phyloP scores from a whole-genome alignment of 179 eudicot species.

The Spinacia oleracea region DNA sequence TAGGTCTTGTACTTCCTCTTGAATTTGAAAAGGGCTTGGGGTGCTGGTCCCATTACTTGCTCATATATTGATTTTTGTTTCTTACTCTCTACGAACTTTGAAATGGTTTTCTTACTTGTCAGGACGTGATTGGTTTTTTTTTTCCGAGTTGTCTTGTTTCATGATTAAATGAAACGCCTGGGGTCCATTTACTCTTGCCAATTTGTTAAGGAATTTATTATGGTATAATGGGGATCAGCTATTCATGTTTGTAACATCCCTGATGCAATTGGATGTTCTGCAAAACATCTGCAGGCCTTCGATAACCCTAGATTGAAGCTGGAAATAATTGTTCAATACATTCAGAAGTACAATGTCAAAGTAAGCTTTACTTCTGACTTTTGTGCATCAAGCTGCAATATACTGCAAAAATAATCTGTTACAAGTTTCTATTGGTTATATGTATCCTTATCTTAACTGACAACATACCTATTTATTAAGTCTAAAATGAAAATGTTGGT shows the following conservation, averaged over 20 bases:
- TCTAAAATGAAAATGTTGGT: neutral
- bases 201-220: neutral
- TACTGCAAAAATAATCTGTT: neutral
- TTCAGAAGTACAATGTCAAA: slow-evolving; percentile 76
- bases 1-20: neutral
- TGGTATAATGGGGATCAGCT: neutral
- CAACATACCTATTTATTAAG: neutral
- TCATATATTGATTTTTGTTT: neutral
- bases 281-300: slow-evolving; percentile 55
- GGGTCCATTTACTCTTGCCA: slow-evolving; percentile 9
- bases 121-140: neutral
- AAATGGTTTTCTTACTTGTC: neutral
- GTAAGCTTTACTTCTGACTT: slow-evolving; percentile 37
- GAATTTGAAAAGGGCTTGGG: neutral
- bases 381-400: neutral
- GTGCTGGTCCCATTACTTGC: neutral
- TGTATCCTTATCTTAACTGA: neutral
- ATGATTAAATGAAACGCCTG: slow-evolving; percentile 1
- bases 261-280: slow-evolving; percentile 14
- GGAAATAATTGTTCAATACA: slow-evolving; percentile 64
- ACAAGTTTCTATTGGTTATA: neutral
- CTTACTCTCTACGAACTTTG: neutral
- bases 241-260: neutral
- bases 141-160: neutral
- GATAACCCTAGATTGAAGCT: slow-evolving; percentile 73